phyloP scores from a whole-genome alignment of 805 yeast species.

The Deakozyma indianensis region DNA sequence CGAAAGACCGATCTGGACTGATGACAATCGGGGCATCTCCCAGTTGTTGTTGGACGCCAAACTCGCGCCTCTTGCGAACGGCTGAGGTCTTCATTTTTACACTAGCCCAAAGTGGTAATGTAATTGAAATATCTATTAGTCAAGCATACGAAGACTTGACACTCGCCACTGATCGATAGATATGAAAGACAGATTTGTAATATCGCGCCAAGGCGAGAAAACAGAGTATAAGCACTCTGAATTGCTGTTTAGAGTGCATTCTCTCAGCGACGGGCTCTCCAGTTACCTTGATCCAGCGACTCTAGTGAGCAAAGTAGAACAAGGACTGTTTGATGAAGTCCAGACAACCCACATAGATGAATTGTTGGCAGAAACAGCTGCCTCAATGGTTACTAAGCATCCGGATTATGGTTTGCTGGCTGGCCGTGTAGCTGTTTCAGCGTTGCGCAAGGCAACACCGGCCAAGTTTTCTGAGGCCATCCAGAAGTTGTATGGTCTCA shows the following conservation, averaged over 20 bases:
- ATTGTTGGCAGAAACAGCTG: slow-evolving; percentile 71
- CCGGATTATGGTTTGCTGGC: slow-evolving; percentile 81
- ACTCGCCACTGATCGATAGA: too few species aligned
- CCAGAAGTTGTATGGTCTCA: slow-evolving; percentile 46
- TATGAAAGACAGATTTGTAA: background rate
- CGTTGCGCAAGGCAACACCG: slow-evolving; percentile 77
- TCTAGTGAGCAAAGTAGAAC: slow-evolving; percentile 72
- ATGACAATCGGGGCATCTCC: too few species aligned
- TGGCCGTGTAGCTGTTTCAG: slow-evolving; percentile 81
- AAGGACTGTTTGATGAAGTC: slow-evolving; percentile 90
- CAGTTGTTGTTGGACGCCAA: too few species aligned
- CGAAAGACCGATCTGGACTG: too few species aligned
- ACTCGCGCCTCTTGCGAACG: too few species aligned
- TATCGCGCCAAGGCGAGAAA: background rate
- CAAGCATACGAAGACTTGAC: too few species aligned
- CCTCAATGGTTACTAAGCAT: slow-evolving; percentile 86
- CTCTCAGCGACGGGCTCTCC: background rate
- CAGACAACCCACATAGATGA: slow-evolving; percentile 62
- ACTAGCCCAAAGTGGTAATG: too few species aligned
- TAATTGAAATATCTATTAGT: too few species aligned
- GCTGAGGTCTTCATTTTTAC: too few species aligned
- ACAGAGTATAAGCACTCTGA: background rate
- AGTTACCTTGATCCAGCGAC: slow-evolving; percentile 55
- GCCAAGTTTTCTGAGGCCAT: slow-evolving; percentile 63
- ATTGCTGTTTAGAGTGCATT: background rate